Conservation (phyloP, 225 moss, liverwort and hornwort genomes). For the Physcomitrium patens region DNA sequence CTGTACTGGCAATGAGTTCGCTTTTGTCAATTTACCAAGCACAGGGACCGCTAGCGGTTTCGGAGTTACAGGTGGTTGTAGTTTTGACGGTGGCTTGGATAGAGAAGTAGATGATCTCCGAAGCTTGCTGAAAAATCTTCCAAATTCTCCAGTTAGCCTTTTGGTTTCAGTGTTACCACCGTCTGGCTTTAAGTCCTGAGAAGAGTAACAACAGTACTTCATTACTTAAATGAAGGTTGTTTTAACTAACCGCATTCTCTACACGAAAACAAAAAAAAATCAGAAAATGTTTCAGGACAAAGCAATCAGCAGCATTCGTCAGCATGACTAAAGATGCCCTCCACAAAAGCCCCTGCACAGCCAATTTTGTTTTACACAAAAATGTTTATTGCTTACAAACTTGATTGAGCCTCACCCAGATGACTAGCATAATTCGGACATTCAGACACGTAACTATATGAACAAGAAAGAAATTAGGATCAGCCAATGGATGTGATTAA, state of each 20-base stretch:
- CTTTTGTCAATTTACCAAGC: constrained; percentile 41
- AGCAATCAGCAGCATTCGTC: neutral
- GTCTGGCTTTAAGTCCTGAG: constrained; percentile 35
- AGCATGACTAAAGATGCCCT: neutral
- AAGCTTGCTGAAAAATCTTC: constrained; percentile 55
- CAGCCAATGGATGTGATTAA: neutral
- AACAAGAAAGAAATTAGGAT: constrained; percentile 2
- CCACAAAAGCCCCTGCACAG: neutral
- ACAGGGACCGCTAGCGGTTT: constrained; percentile 30
- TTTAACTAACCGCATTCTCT: neutral
- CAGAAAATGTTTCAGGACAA: neutral
- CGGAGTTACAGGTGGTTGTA: constrained; percentile 15
- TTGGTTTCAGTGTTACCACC: constrained; percentile 38
- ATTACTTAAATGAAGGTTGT: neutral
- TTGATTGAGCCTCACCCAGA: neutral
- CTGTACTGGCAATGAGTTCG: constrained; percentile 42
- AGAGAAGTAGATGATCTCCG: constrained; percentile 55
- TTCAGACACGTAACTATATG: neutral
- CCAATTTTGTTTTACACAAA: neutral
- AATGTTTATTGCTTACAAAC: neutral
- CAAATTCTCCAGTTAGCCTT: constrained; percentile 54
- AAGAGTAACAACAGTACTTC: constrained; percentile 8
- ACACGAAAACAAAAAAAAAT: too few species aligned
- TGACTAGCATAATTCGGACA: neutral
- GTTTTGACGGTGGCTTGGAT: constrained; percentile 44